Percentiles rank a stretch among this genome's conserved stretches.
Evolutionary conservation across 73 alveolate genomes (phyloP).

Genomic region (Halteria grandinella): DNA sequence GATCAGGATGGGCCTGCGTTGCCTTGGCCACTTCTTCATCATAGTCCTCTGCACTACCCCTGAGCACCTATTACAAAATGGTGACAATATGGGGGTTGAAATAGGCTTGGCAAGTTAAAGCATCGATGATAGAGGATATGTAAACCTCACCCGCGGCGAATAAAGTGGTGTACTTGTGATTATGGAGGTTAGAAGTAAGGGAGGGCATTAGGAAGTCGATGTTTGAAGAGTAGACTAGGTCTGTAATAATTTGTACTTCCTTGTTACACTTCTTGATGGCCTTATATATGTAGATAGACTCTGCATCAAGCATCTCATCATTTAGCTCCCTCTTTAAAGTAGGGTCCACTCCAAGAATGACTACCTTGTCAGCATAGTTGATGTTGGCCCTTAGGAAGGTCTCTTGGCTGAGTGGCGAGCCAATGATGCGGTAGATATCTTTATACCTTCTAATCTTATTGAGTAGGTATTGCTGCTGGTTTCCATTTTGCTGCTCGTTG

Average conservation of each 20-base stretch:
- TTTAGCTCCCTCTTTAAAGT: conserved; percentile 64
- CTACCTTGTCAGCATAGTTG: conserved; percentile 98
- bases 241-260: conserved; percentile 92
- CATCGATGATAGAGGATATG: conserved; percentile 94
- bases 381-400: conserved; percentile 95
- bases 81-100: conserved; percentile 97
- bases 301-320: conserved; percentile 97
- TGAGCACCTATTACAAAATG: conserved; percentile 87
- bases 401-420: conserved; percentile 90
- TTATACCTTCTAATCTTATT: conserved; percentile 21
- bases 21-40: conserved; percentile 77
- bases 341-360: conserved; percentile 91
- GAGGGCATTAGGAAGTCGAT: conserved; percentile 90
- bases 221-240: conserved; percentile 90
- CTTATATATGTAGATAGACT: conserved; percentile 91
- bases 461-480: background rate
- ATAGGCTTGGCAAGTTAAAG: conserved; percentile 95
- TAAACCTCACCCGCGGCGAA: conserved; percentile 97
- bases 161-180: conserved; percentile 82
- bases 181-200: conserved; percentile 64
- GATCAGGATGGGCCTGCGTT: conserved; percentile 92
- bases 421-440: conserved; percentile 72
- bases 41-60: conserved; percentile 83
- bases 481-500: conserved; percentile 15
- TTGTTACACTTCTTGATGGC: conserved; percentile 95